phyloP scores from a whole-genome alignment of 2,329 filamentous ascomycete species.

The Tolypocladium sp. region DNA sequence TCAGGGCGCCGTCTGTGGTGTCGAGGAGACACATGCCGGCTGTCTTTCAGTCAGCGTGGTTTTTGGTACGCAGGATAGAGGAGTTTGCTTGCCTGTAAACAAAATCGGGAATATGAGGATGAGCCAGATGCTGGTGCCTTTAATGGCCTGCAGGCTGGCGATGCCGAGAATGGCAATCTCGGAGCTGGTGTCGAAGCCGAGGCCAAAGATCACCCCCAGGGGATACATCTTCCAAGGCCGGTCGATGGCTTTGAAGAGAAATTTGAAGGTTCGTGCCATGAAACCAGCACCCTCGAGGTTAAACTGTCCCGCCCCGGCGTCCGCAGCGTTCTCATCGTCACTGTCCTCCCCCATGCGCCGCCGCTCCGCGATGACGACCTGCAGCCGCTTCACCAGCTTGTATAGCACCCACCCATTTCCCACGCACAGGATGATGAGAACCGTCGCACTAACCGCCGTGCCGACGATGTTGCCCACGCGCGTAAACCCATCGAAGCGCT shows the following conservation, averaged over 20 bases:
- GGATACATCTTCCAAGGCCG: constrained; percentile 95
- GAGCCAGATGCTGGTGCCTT: constrained; percentile 86
- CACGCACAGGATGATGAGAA: constrained; percentile 71
- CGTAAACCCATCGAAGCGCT: constrained; percentile 72
- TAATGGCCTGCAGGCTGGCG: constrained; percentile 73
- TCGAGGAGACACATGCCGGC: constrained; percentile 94
- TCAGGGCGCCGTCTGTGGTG: constrained; percentile 84
- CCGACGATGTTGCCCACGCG: constrained; percentile 82
- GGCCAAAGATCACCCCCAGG: constrained; percentile 76
- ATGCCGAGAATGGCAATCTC: constrained; percentile 91
- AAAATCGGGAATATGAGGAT: constrained; percentile 86
- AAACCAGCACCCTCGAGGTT: constrained; percentile 71
- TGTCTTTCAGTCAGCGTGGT: constrained; percentile 14
- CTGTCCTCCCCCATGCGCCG: constrained; percentile 17
- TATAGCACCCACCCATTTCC: constrained; percentile 83
- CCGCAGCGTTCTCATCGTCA: constrained; percentile 11
- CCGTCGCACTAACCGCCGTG: constrained; percentile 73
- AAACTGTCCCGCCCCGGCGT: constrained; percentile 38
- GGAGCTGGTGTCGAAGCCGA: constrained; percentile 92
- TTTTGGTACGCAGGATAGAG: not conserved
- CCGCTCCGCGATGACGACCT: constrained; percentile 41
- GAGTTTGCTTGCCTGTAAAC: constrained; percentile 60
- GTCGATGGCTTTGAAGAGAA: constrained; percentile 65
- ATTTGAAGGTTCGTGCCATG: constrained; percentile 61
- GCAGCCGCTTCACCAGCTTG: constrained; percentile 63